Conservation (phyloP, 768 basidiomycete genomes). For the Lentinula guzmanii region DNA sequence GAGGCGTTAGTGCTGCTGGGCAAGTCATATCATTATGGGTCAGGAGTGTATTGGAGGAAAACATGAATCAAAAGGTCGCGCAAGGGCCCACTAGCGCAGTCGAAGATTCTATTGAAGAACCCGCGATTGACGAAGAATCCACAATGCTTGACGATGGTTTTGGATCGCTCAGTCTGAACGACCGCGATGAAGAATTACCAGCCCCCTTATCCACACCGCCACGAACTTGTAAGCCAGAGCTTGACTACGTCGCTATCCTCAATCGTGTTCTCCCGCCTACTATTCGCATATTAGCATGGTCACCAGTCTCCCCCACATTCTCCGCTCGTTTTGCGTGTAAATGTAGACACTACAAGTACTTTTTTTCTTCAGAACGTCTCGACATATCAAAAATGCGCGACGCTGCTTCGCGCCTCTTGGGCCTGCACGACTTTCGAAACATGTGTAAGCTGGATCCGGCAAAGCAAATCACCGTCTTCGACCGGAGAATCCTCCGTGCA, state of each 20-base stretch:
- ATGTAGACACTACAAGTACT: conserved; percentile 95
- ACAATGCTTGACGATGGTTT: conserved; percentile 31
- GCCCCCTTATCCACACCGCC: conserved; percentile 15
- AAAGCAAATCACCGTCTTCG: conserved; percentile 85
- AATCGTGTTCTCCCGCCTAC: conserved; percentile 87
- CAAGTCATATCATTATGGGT: conserved; percentile 94
- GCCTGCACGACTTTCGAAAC: conserved; percentile 94
- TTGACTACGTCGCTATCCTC: conserved; percentile 73
- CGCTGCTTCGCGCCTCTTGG: conserved; percentile 66
- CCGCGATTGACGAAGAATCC: background rate
- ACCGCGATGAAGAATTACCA: conserved; percentile 19
- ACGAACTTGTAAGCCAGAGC: conserved; percentile 35
- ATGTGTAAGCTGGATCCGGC: conserved; percentile 89
- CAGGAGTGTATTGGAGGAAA: conserved; percentile 49
- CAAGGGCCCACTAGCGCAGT: too few species aligned
- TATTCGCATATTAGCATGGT: conserved; percentile 91
- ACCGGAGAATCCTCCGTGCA: conserved; percentile 60
- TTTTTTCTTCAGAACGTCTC: conserved; percentile 69
- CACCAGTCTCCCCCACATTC: conserved; percentile 73
- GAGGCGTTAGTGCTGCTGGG: conserved; percentile 89
- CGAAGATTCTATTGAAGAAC: background rate
- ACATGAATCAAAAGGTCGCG: background rate
- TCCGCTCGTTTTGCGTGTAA: conserved; percentile 86
- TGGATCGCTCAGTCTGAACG: conserved; percentile 27
- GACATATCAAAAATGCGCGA: conserved; percentile 71